Evolutionary conservation across 106 monocot species (phyloP), one percentile per base, ranked within the genome.

Genomic region (Vanilla planifolia): DNA sequence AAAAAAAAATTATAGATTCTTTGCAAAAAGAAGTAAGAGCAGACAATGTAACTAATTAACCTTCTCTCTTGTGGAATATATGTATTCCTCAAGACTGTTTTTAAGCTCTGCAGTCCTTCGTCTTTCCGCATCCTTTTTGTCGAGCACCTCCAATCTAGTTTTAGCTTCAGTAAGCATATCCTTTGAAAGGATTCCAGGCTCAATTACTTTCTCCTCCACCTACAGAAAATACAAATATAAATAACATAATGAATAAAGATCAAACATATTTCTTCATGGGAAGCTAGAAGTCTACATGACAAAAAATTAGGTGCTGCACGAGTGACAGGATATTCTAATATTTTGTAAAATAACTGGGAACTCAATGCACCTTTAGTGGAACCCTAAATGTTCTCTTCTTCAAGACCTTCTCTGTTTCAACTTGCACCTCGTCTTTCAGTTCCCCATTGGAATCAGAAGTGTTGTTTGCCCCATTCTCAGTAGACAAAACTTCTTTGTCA

Each of bases 61-160:
- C 98, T 99, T 99, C 63, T 88, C 98, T 70, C 73, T 81, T 48
- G 82, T 99, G 33, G 88, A 70, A 64, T 99, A 99, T 60, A 85
- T 99, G 60, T 99, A 99, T 60, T 37, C 92, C 62, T 99, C 98
- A n/a, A 99, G 73, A 57, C 66, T 88, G 71, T 99, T 99, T 63
- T 92, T 99, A 6, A 92, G 82, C 60, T 99, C 98, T 29, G 98
- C 98, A 21, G 98, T 99, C 75, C 44, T 77, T 75, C 82, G 79
- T 47, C 80, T 82, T 61, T 99, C 92, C 46, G 76, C 64, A 73
- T 99, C 92, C 68, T 85, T 99, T 45, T 76, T 82, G 63, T 92
- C 77, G 45, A 99, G 70, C 8, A 33, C 59, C 11, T 92, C 92
- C 59, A 99, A 40, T 66, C 88, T 92, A 70, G 40, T 34, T 76